These are phyloP conservation scores for Stephania cephalantha DNA, from an alignment of 164 flowering plant species.

Conservation along the genomic window DNA sequence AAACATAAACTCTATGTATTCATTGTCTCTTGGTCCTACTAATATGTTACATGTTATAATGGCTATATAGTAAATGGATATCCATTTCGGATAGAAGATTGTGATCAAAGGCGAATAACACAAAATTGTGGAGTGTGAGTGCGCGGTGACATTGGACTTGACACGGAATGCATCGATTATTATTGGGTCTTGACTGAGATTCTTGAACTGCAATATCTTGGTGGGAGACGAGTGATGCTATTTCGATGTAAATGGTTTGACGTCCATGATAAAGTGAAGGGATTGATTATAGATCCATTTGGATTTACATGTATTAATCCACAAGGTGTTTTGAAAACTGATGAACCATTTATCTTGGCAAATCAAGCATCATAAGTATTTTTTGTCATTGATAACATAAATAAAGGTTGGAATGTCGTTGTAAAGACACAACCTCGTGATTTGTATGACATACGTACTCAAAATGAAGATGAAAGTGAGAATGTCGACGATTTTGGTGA, in stretches of 20 bases:
- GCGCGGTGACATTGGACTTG: background rate
- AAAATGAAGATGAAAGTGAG: too few species aligned
- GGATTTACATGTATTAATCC: too few species aligned
- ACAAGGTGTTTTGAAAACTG: too few species aligned
- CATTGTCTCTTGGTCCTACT: background rate
- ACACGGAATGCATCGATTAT: background rate
- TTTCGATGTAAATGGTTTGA: background rate
- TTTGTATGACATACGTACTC: too few species aligned
- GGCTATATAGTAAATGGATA: background rate
- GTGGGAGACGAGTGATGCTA: background rate
- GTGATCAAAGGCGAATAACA: background rate
- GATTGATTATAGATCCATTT: too few species aligned
- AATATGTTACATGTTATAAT: background rate
- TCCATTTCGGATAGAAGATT: background rate
- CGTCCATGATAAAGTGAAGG: too few species aligned
- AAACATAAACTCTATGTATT: background rate
- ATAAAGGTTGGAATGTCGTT: too few species aligned
- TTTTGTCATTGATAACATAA: too few species aligned
- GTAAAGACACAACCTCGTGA: too few species aligned
- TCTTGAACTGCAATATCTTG: background rate
- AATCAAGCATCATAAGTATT: too few species aligned
- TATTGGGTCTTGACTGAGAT: background rate
- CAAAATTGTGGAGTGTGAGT: background rate
- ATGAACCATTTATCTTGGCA: too few species aligned
- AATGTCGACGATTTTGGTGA: too few species aligned